Percentiles rank a stretch among this genome's conserved stretches.
Evolutionary conservation across 129 eudicot genomes (phyloP).

Genomic region (Centrapalus pauciflorus): DNA sequence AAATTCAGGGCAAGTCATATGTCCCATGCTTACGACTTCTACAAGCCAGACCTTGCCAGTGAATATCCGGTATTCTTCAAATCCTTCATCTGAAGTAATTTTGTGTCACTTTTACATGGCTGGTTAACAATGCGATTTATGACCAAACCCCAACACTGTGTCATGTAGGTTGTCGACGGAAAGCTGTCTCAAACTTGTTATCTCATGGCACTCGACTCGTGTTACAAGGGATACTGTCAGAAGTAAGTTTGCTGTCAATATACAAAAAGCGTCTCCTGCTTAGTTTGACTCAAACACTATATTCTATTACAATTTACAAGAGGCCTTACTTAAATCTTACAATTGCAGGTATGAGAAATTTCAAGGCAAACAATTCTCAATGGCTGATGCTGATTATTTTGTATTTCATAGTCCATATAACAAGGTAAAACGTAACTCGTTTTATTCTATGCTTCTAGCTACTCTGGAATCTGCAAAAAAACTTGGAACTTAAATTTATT

Average conservation of each 20-base stretch:
- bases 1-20: slow-evolving; percentile 92
- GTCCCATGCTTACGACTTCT: slow-evolving; percentile 93
- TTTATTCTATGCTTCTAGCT: neutral
- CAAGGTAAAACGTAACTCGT: too few relatives aligned
- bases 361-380: slow-evolving; percentile 75
- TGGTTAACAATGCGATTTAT: slow-evolving; percentile 1
- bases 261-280: neutral
- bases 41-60: slow-evolving; percentile 95
- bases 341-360: slow-evolving; percentile 70
- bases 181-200: slow-evolving; percentile 96
- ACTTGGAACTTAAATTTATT: slow-evolving; percentile 13
- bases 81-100: neutral
- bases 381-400: slow-evolving; percentile 70
- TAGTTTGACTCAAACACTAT: too few relatives aligned
- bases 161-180: slow-evolving; percentile 87
- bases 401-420: slow-evolving; percentile 97
- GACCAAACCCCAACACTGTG: slow-evolving; percentile 2
- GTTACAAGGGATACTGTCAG: slow-evolving; percentile 70
- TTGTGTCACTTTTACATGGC: neutral
- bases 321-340: slow-evolving; percentile 14
- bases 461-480: neutral
- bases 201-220: slow-evolving; percentile 95
- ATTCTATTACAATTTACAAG: neutral
- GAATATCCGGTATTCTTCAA: slow-evolving; percentile 86
- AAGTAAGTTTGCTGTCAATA: slow-evolving; percentile 45